A percentile compares a stretch with the other conserved stretches of the same genome.
Conservation (phyloP, 345 rosid species). For the Syzygium jambos region DNA sequence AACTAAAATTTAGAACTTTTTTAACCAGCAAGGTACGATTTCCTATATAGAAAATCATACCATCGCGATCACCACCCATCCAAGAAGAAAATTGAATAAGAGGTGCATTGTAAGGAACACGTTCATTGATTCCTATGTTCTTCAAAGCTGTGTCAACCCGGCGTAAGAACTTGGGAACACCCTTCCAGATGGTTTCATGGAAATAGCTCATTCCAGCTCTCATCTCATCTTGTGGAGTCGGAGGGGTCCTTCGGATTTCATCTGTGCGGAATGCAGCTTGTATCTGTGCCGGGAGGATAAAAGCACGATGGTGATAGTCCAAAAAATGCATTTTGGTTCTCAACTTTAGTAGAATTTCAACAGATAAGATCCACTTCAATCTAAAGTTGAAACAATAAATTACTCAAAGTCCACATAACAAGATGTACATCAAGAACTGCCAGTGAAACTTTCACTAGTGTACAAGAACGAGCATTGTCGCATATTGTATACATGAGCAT, state of each 20-base stretch:
- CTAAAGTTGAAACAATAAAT: background rate
- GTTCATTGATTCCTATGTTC: constrained; percentile 86
- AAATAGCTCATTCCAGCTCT: constrained; percentile 99
- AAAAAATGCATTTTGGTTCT: background rate
- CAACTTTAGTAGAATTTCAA: background rate
- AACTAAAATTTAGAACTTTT: background rate
- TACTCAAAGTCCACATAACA: background rate
- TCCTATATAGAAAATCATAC: constrained; percentile 25
- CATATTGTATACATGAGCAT: background rate
- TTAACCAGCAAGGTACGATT: background rate
- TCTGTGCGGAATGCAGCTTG: constrained; percentile 99
- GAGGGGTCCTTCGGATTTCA: constrained; percentile 97
- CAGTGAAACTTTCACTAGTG: background rate
- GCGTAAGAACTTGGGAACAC: constrained; percentile 96
- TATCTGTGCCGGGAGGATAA: constrained; percentile 31
- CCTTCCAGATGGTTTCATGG: constrained; percentile 99
- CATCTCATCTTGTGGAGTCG: constrained; percentile 99
- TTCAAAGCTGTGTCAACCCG: constrained; percentile 97
- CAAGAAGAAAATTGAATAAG: constrained; percentile 97
- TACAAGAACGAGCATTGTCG: background rate
- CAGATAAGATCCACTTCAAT: background rate
- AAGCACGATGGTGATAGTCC: background rate
- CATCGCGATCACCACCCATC: constrained; percentile 99
- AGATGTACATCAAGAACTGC: background rate
- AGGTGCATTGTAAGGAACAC: constrained; percentile 97